A percentile compares a stretch with the other conserved stretches of the same genome.
Evolutionary conservation across 306 rosid species (phyloP).

Genomic region (Cyclanthera cordifolia): DNA sequence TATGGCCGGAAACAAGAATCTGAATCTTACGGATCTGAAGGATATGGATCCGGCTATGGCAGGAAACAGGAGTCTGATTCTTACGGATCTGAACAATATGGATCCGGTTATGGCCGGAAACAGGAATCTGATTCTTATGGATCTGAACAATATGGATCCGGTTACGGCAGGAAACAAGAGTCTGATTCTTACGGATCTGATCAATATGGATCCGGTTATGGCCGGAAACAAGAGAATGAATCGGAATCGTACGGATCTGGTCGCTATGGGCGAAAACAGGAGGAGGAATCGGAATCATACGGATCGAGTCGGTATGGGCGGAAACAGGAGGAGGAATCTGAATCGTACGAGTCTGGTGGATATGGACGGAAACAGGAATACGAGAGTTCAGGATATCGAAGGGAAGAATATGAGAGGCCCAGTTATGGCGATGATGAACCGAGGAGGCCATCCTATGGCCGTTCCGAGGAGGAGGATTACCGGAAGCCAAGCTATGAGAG

Average conservation of each 20-base stretch:
- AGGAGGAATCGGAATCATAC: too few relatives aligned
- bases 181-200: constrained; percentile 14
- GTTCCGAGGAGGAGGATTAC: constrained; percentile 32
- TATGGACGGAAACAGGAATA: too few relatives aligned
- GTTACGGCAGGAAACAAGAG: constrained; percentile 21
- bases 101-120: constrained; percentile 18
- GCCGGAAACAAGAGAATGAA: constrained; percentile 15
- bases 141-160: too few relatives aligned
- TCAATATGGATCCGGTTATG: too few relatives aligned
- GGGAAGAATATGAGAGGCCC: constrained; percentile 24
- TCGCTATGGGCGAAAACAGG: too few relatives aligned
- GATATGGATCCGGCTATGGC: constrained; percentile 15
- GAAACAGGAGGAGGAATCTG: constrained; percentile 16
- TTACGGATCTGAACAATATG: constrained; percentile 17
- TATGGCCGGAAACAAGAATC: constrained; percentile 15
- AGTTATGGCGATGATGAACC: constrained; percentile 22
- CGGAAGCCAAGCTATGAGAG: constrained; percentile 30
- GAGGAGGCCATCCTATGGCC: constrained; percentile 26
- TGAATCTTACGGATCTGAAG: constrained; percentile 10
- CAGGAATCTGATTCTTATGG: not conserved
- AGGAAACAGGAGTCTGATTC: not conserved
- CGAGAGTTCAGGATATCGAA: not conserved
- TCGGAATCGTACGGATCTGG: constrained; percentile 17
- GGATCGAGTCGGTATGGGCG: constrained; percentile 23
- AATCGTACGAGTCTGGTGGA: too few relatives aligned